Evolutionary conservation across 2,329 filamentous ascomycete species (phyloP), one percentile per base, ranked within the genome.

Genomic region (Chrysoporthe puriensis): DNA sequence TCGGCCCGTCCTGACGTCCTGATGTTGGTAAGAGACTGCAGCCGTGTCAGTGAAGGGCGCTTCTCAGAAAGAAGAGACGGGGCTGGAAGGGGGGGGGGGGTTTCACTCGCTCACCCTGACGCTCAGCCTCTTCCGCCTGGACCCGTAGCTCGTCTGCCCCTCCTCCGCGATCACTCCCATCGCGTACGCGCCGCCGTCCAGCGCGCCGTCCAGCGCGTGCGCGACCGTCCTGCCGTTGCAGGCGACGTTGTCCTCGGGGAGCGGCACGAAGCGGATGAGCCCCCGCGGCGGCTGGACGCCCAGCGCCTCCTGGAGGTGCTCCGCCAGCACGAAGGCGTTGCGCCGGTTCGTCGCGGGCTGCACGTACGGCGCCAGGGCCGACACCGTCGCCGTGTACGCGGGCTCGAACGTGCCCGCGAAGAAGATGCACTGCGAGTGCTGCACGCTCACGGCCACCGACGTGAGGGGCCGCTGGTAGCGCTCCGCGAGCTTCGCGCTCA

Each of bases 281-380:
- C 94, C 93, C 50, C 92, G 86, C 0, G 86, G 82, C 0, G 89
- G 78, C 0, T 83, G 74, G 2, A 97, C 91, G 1, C 87, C 86
- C 0, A 97, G 82, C 0, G 88, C 83, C 34, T 93, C 90, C 16
- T 88, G 84, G 77, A 97, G 85, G 76, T 91, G 90, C n/a, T 83
- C 84, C 75, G 96, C 92, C 3, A 96, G 86, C 21, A 96, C 79
- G n/a, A 85, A 84, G 0, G 92, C 88, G 77, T 95, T 96, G 70
- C 93, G 88, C 76, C 91, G 91, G 80, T 97, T 97, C 63, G 88
- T 92, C 3, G 88, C 86, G 0, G 91, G 87, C 69, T 90, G 89
- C 67, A 96, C 81, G 71, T 92, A 85, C 13, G 83, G 83, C 1
- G 91, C 84, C 11, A 96, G 82, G 0, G 92, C 89, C 46, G 86